A percentile compares a stretch with the other conserved stretches of the same genome.
phyloP scores from a whole-genome alignment of 345 rosid species.

The Turritis glabra region DNA sequence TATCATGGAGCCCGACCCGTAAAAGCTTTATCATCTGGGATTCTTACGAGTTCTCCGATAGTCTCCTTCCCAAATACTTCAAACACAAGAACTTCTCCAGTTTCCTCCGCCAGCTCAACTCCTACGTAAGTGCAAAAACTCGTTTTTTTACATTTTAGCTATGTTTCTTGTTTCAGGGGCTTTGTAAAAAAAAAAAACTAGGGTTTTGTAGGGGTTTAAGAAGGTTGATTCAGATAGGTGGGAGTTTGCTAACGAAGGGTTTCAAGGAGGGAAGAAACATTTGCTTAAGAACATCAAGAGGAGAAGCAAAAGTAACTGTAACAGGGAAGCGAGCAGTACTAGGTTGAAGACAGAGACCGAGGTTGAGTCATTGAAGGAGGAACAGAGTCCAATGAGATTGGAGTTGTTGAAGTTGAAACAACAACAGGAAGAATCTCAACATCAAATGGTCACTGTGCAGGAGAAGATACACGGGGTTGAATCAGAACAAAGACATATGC shows the following conservation, averaged over 20 bases:
- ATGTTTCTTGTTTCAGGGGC: background rate
- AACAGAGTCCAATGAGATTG: constrained; percentile 45
- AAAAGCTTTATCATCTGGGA: constrained; percentile 67
- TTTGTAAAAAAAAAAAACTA: background rate
- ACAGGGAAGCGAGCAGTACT: constrained; percentile 27
- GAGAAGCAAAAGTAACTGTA: constrained; percentile 50
- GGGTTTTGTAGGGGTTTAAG: constrained; percentile 62
- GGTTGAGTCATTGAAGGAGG: constrained; percentile 54
- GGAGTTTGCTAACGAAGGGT: constrained; percentile 85
- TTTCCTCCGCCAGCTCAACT: constrained; percentile 71
- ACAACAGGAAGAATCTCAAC: constrained; percentile 60
- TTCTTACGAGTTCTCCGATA: constrained; percentile 44
- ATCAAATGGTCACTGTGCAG: constrained; percentile 49
- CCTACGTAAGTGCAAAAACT: constrained; percentile 52
- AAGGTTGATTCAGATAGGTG: constrained; percentile 79
- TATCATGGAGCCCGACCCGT: constrained; percentile 53
- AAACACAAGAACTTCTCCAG: constrained; percentile 80
- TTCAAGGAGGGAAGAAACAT: constrained; percentile 71
- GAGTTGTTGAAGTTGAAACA: constrained; percentile 58
- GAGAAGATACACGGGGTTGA: constrained; percentile 49
- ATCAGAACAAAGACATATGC: constrained; percentile 59
- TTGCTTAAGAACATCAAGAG: constrained; percentile 71
- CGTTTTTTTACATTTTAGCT: background rate
- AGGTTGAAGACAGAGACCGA: background rate
- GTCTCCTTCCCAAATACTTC: constrained; percentile 61